These are phyloP conservation scores for Rubia yunnanensis DNA, from an alignment of 257 asterid species.

Conservation along the genomic window DNA sequence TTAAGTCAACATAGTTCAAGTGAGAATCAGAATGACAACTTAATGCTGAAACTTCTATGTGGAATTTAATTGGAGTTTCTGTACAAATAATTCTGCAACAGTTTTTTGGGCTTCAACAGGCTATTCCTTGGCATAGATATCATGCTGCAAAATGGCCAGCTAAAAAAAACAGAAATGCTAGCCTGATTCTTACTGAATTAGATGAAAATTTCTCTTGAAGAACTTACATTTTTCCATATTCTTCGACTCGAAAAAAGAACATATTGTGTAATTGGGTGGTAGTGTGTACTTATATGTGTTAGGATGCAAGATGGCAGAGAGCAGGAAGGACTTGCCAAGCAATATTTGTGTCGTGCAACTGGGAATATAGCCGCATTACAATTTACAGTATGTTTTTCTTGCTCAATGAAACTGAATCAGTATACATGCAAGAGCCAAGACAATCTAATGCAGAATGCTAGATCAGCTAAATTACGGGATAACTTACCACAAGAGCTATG, in stretches of 20 bases:
- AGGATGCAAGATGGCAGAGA: too few species aligned
- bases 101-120: neutral
- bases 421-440: neutral
- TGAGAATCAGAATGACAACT: slow-evolving; percentile 4
- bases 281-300: too few species aligned
- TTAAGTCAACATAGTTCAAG: neutral
- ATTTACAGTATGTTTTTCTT: neutral
- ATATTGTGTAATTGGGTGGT: neutral
- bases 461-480: neutral
- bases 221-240: neutral
- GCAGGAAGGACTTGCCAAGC: too few species aligned
- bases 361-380: neutral
- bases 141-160: too few species aligned
- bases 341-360: neutral
- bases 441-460: neutral
- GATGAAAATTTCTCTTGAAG: neutral
- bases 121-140: neutral
- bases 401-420: neutral
- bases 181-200: neutral
- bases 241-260: neutral
- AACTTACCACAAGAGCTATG: slow-evolving; percentile 74
- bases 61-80: neutral
- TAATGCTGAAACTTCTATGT: neutral
- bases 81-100: neutral
- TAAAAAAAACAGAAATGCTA: too few species aligned